Evolutionary conservation across 2,329 filamentous ascomycete genomes (phyloP), one percentile per base, ranked within the genome.

Genomic region (Aspergillus clavatus): DNA sequence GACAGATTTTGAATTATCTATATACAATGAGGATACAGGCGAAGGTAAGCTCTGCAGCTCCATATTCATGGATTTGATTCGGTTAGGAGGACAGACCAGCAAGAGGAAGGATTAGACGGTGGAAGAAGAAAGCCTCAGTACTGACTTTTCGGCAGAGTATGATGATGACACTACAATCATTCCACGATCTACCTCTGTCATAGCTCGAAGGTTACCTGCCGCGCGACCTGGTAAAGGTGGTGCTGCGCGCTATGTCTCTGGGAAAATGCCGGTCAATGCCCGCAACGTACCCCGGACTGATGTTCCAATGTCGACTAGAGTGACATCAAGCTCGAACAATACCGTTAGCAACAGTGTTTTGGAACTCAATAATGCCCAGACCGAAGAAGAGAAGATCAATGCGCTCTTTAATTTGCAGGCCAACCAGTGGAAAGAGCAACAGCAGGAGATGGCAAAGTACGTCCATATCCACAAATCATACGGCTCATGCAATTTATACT

Each of bases 141-240:
- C 61, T 53, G 42, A 51, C 49, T 38, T 47, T 55, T 44, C 73
- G 43, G 12, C 21, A 95, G 93, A 94, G 71, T 97, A 97, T 63
- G 88, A 95, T 58, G 93, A 98, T 74, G 93, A 98, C 65, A 97
- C 93, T 0, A 88, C 87, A n/a, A 90, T 96, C 57, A 95, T 98
- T 42, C 88, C 91, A 36, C 86, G 93, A 59, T 95, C 93, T 14
- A 96, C 90, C 2, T 94, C 89, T 0, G 89, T 98, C 46, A 84
- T 96, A 56, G 93, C 90, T 31, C 84, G 88, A 48, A 83, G 93
- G 50, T 77, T 93, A 52, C 93, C 93, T 3, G 87, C 93, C 5
- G 75, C 81, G 42, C 89, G 90, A 61, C 84, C 84, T 38, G 93
- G 93, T 23, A 89, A 89, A 53, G 94, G 93, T 42, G 82, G 88